Evolutionary conservation across 306 rosid species (phyloP).

Genomic region (Vigna nakashimae): DNA sequence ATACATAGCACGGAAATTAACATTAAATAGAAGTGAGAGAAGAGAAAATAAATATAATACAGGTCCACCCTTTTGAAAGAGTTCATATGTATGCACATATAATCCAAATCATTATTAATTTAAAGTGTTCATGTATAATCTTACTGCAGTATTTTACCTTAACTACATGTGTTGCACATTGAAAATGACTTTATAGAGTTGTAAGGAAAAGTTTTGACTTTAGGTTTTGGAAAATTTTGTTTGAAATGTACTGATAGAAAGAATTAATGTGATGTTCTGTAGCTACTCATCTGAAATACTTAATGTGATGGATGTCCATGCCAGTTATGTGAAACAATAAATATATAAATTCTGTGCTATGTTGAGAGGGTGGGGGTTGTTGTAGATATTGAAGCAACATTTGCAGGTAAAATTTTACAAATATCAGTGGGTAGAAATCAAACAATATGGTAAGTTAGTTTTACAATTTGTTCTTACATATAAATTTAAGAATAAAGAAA

Average conservation of each 20-base stretch:
- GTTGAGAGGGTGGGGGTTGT: constrained; percentile 8
- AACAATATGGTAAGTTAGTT: no score
- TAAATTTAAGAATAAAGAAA: no score
- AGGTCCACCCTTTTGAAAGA: background rate
- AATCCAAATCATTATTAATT: background rate
- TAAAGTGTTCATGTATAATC: background rate
- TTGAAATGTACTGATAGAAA: background rate
- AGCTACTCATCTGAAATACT: constrained; percentile 16
- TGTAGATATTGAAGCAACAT: background rate
- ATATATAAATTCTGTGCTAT: constrained; percentile 40
- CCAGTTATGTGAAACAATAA: constrained; percentile 32
- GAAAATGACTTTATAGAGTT: background rate
- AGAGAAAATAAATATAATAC: background rate
- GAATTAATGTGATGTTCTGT: background rate
- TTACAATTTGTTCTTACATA: no score
- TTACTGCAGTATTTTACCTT: no score
- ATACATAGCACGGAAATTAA: background rate
- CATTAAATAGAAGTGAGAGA: no score
- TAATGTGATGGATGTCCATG: constrained; percentile 20
- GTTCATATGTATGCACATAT: background rate
- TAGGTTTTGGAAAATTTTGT: background rate
- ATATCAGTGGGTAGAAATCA: no score
- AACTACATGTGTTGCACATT: no score
- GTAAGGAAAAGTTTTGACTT: background rate
- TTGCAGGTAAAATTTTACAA: no score